A percentile compares a stretch with the other conserved stretches of the same genome.
phyloP scores from a whole-genome alignment of 2,329 filamentous ascomycete genomes.

The Pseudogymnoascus sp. region DNA sequence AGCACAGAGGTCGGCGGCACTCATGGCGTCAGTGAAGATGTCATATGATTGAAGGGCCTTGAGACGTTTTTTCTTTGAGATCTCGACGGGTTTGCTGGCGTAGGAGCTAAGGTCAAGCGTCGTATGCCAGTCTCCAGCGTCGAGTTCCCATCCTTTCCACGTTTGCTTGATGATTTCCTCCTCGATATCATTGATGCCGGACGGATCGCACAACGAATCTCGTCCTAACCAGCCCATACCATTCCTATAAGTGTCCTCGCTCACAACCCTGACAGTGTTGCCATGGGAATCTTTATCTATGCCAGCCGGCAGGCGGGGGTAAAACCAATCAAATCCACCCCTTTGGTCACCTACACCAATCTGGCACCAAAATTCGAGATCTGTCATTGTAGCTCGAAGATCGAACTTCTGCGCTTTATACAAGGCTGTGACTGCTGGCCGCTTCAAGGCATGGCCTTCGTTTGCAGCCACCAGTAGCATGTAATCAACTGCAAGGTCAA shows the following conservation, averaged over 20 bases:
- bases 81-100: conserved; percentile 25
- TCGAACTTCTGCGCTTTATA: conserved; percentile 65
- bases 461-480: conserved; percentile 75
- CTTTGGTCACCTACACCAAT: conserved; percentile 86
- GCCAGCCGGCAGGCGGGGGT: conserved; percentile 67
- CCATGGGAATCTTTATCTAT: conserved; percentile 61
- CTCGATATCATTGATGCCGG: conserved; percentile 40
- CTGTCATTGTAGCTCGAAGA: conserved; percentile 71
- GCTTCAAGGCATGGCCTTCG: conserved; percentile 74
- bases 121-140: conserved; percentile 51
- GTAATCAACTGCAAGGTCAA: conserved; percentile 67
- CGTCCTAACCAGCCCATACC: conserved; percentile 73
- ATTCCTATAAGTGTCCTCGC: conserved; percentile 65
- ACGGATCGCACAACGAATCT: conserved; percentile 43
- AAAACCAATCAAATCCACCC: conserved; percentile 85
- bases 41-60: conserved; percentile 44
- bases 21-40: conserved; percentile 51
- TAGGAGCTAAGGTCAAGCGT: conserved; percentile 35
- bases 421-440: conserved; percentile 59
- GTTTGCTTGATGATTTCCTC: conserved; percentile 58
- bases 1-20: conserved; percentile 55
- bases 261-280: conserved; percentile 68
- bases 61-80: conserved; percentile 20
- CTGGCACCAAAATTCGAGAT: conserved; percentile 95
- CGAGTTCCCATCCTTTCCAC: conserved; percentile 62